Evolutionary conservation across 352 stramenopile genomes (phyloP), one percentile per base, ranked within the genome.

Genomic region (Phytophthora citrophthora): DNA sequence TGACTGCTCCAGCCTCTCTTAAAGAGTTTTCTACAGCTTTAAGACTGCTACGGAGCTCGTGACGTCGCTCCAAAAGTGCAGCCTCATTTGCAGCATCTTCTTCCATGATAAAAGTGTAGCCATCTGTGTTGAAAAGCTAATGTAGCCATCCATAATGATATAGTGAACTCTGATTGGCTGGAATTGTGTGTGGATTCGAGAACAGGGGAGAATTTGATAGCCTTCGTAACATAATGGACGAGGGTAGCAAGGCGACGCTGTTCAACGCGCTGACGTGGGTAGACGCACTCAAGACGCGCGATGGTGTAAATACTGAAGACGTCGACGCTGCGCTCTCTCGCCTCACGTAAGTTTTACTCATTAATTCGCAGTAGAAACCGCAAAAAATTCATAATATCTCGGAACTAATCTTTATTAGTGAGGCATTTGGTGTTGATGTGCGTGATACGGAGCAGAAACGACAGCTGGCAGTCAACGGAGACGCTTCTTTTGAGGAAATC

Each of bases 211-310:
- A 58, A 64, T 59, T 64, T 56, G 29, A 66, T 49, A 10, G 27
- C 27, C 27, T 32, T 58, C 9, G 57, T 13, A 29, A 27, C 6
- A 59, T 18, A 15, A 80, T 85, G 72, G 69, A 89, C 56, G 64
- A 51, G 23, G 64, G 51, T 12, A 66, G 58, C 34, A 81, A 80
- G 55, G 73, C 70, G 50, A 76, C 77, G 81, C 73, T 93, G 58
- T 93, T 90, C 51, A 89, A 91, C 69, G 81, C 84, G 54, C 75
- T 93, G 48, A 54, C 72, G 71, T 93, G 80, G 81, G 69, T 93
- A 27, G 79, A 91, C 29, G 67, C 54, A 61, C 78, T 83, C 57
- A 93, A 93, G 72, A 72, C 71, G 47, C 68, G 81, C 56, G 69
- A 70, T 16, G 59, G 67, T 8, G 74, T 92, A 38, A 68, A 93